Base-by-base conservation (phyloP, 768 basidiomycete species). In the Agaricus subrufescens region DNA sequence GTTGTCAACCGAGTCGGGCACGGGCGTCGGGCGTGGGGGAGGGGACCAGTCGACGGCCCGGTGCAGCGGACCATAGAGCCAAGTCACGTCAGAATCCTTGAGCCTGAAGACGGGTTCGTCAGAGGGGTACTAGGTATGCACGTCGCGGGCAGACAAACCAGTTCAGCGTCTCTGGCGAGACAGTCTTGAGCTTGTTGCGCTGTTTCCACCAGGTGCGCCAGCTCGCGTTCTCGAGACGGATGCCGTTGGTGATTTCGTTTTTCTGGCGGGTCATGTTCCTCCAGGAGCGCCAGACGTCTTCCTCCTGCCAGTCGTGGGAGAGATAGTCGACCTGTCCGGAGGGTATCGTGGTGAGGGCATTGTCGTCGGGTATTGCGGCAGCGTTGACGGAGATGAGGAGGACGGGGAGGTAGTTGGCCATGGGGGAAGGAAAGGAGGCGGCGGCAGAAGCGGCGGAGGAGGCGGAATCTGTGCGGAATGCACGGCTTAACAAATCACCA, bases 121-220 rank as follows among this genome's bases (percentile, higher is more conserved):
- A 60, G 53, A 42, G 39, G 38, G 46, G 49, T 19, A 49, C 5
- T 2, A 45, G 57, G 52, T 34, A 34, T 34, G 5, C 34, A 43
- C 58, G 4, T 52, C 43, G 55, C 42, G 37, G 48, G 58, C 29
- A 43, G 42, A 71, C 89, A 65, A 66, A 98, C 96, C 96, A 99
- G 71, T 99, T 99, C 63, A 99, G 84, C 3, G 95, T 97, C 76
- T 99, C 97, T 56, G 96, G 96, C 26, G 87, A 89, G 68, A 99
- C 80, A 0, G 96, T 99, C 75, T 88, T 91, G 59, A 99, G 82
- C 61, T 94, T 91, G 65, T 97, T 97, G 60, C 96, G 79, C 81
- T 98, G 95, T 74, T 98, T 98, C 87, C 95, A 98, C 96, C 96
- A 99, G 1, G 95, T 98, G 42, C 96, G 77, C 96, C 96, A 99